These are phyloP conservation scores for Mycena maculata DNA, from an alignment of 768 basidiomycete genomes.

Conservation along the genomic window DNA sequence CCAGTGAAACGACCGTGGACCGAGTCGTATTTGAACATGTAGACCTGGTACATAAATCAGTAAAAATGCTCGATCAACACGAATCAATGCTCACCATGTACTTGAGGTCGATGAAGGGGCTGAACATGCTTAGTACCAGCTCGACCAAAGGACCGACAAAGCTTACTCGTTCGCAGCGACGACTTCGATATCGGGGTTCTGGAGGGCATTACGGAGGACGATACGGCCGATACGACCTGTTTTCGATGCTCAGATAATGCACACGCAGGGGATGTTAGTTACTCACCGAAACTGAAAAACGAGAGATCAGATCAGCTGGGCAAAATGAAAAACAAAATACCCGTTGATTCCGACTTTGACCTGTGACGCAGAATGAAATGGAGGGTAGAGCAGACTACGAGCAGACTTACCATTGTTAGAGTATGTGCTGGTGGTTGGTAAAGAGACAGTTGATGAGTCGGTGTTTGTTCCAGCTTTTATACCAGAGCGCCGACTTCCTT, in stretches of 20 bases:
- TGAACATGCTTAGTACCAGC: constrained; percentile 1
- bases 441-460: too few species aligned
- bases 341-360: constrained; percentile 98
- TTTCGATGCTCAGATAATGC: background rate
- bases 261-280: background rate
- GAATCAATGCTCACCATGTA: constrained; percentile 83
- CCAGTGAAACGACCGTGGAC: constrained; percentile 95
- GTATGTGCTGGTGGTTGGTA: too few species aligned
- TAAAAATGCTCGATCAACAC: too few species aligned
- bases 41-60: constrained; percentile 68
- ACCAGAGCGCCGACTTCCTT: too few species aligned
- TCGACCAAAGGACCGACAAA: constrained; percentile 5
- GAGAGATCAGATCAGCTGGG: constrained; percentile 28
- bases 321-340: constrained; percentile 57
- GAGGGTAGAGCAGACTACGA: constrained; percentile 17
- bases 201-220: constrained; percentile 93
- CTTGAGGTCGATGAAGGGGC: constrained; percentile 87
- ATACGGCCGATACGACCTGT: constrained; percentile 99
- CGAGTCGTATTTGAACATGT: constrained; percentile 99
- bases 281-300: constrained; percentile 78
- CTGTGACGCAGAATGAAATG: constrained; percentile 35
- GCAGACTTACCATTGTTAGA: too few species aligned
- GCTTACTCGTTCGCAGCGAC: constrained; percentile 95
- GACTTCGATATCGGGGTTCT: constrained; percentile 80
- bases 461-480: too few species aligned